These are phyloP conservation scores for Cornus controversa DNA, from an alignment of 148 eudicot genomes.

Conservation along the genomic window DNA sequence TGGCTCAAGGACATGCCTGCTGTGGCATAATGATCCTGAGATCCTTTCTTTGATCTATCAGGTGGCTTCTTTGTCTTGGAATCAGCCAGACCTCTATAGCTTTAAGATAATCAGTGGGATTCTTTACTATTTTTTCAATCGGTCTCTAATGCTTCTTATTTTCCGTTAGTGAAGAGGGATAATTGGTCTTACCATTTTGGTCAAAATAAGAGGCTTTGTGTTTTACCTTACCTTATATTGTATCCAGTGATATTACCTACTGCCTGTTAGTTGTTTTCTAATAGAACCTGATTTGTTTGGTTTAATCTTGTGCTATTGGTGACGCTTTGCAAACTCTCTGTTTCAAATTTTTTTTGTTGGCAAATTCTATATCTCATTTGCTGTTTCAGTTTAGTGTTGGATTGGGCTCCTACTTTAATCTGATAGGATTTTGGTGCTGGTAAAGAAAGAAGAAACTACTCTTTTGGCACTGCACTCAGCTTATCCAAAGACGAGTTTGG, in stretches of 20 bases:
- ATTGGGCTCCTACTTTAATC: no score
- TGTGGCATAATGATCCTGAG: constrained; percentile 30
- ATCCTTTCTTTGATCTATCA: not conserved
- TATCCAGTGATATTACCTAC: not conserved
- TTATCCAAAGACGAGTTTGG: no score
- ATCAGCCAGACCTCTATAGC: not conserved
- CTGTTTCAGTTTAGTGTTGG: no score
- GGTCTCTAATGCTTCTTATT: not conserved
- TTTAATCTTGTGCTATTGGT: not conserved
- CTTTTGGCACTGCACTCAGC: no score
- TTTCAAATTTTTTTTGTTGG: no score
- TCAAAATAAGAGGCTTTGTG: not conserved
- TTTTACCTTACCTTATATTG: not conserved
- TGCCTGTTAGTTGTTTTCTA: constrained; percentile 8
- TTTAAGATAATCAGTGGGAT: constrained; percentile 10
- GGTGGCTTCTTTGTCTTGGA: constrained; percentile 6
- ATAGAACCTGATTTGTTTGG: constrained; percentile 5
- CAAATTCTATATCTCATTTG: not conserved
- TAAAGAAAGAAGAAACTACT: no score
- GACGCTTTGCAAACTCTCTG: not conserved
- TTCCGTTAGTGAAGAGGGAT: not conserved
- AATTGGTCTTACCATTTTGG: not conserved
- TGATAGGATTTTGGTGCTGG: no score
- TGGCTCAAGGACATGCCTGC: constrained; percentile 60
- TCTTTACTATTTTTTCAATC: constrained; percentile 17